A percentile compares a stretch with the other conserved stretches of the same genome.
phyloP scores from a whole-genome alignment of 73 alveolate species.

The Tetrahymena borealis region DNA sequence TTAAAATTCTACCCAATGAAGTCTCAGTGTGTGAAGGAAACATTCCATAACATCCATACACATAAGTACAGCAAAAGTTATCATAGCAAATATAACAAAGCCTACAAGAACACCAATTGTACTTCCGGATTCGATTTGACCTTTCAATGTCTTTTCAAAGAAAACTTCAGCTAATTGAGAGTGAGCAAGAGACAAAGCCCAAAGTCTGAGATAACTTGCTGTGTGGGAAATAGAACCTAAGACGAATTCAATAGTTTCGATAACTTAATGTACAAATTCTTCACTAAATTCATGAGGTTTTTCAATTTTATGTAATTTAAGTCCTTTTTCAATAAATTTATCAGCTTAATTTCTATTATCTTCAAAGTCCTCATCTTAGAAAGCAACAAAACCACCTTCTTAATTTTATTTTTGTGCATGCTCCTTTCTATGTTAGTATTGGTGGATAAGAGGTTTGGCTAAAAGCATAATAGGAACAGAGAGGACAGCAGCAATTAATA shows the following conservation, averaged over 20 bases:
- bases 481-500: slow-evolving; percentile 26
- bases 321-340: neutral
- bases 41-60: slow-evolving; percentile 95
- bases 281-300: neutral
- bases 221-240: slow-evolving; percentile 98
- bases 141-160: slow-evolving; percentile 60
- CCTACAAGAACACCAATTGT: slow-evolving; percentile 48
- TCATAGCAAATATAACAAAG: slow-evolving; percentile 53
- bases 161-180: slow-evolving; percentile 86
- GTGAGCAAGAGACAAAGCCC: slow-evolving; percentile 99
- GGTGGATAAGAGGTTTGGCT: neutral
- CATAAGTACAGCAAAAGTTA: slow-evolving; percentile 76
- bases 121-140: slow-evolving; percentile 19
- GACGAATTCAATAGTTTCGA: slow-evolving; percentile 95
- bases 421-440: neutral
- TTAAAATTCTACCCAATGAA: slow-evolving; percentile 71
- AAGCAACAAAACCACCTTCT: neutral
- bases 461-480: slow-evolving; percentile 62
- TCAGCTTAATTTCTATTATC: neutral
- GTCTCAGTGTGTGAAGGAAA: slow-evolving; percentile 91
- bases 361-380: neutral
- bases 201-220: slow-evolving; percentile 95
- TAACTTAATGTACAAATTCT: slow-evolving; percentile 71
- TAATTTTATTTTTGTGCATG: neutral
- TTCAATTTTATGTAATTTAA: neutral